Percentiles rank a stretch among this genome's conserved stretches.
phyloP scores from a whole-genome alignment of 768 basidiomycete genomes.

The Xerocomellus chrysenteron region DNA sequence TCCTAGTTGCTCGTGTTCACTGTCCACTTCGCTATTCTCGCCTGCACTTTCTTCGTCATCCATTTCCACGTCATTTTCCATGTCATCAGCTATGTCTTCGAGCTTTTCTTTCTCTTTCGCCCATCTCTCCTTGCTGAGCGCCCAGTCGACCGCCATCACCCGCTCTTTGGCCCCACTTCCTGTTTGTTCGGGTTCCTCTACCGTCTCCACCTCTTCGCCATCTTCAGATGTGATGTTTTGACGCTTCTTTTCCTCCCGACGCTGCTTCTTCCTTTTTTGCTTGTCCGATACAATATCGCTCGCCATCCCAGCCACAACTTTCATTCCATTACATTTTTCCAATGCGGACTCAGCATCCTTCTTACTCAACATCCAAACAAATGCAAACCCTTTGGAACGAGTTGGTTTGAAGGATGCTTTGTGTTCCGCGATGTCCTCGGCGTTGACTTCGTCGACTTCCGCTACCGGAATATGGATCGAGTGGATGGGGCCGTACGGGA shows the following conservation, averaged over 20 bases:
- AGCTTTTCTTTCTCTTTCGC: slow-evolving; percentile 70
- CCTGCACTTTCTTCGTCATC: slow-evolving; percentile 24
- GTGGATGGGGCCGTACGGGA: slow-evolving; percentile 84
- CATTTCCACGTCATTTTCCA: slow-evolving; percentile 32
- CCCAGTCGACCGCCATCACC: slow-evolving; percentile 93
- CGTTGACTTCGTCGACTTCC: slow-evolving; percentile 27
- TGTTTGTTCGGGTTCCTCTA: slow-evolving; percentile 33
- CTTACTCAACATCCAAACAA: slow-evolving; percentile 89
- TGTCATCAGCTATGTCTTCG: slow-evolving; percentile 30
- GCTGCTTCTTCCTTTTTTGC: slow-evolving; percentile 66
- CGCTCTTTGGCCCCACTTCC: slow-evolving; percentile 48
- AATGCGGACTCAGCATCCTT: slow-evolving; percentile 84
- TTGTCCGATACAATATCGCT: slow-evolving; percentile 55
- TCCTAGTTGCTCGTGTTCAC: slow-evolving; percentile 44
- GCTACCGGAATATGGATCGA: slow-evolving; percentile 75
- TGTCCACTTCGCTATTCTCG: slow-evolving; percentile 34
- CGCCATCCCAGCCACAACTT: slow-evolving; percentile 62
- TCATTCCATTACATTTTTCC: slow-evolving; percentile 75
- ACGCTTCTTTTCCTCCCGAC: slow-evolving; percentile 49
- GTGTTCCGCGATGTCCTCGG: slow-evolving; percentile 30
- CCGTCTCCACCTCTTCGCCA: slow-evolving; percentile 38
- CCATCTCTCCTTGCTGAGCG: slow-evolving; percentile 92
- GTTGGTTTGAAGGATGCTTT: slow-evolving; percentile 12
- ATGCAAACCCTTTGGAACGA: slow-evolving; percentile 82
- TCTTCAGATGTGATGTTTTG: slow-evolving; percentile 29